Percentiles rank a stretch among this genome's conserved stretches.
These are phyloP conservation scores for Cryphonectria nitschkei DNA, from an alignment of 2,329 filamentous ascomycete species.

Conservation along the genomic window DNA sequence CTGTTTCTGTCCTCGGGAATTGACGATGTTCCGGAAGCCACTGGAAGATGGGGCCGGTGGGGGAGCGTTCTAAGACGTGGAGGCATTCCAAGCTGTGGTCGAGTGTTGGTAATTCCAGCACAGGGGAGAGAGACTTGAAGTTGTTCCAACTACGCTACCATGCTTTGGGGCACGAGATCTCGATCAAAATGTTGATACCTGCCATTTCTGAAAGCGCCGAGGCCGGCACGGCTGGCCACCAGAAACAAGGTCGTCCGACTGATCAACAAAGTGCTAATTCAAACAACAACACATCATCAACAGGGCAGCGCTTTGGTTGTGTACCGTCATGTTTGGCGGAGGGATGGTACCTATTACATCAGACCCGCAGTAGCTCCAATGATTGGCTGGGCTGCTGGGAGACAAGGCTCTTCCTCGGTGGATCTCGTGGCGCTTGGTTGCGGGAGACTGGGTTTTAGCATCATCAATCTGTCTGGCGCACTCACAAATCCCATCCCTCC, in stretches of 20 bases:
- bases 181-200: slow-evolving; percentile 22
- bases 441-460: slow-evolving; percentile 9
- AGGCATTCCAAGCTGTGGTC: not conserved
- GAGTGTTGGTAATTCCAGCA: not conserved
- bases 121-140: not conserved
- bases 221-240: not conserved
- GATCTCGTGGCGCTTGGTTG: slow-evolving; percentile 11
- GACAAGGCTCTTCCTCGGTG: slow-evolving; percentile 21
- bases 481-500: slow-evolving; percentile 5
- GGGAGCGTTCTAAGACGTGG: not conserved
- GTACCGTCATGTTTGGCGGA: not conserved
- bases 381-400: slow-evolving; percentile 12
- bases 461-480: slow-evolving; percentile 4
- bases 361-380: slow-evolving; percentile 18
- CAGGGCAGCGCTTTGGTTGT: not conserved
- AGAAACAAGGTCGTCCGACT: slow-evolving; percentile 8
- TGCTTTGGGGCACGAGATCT: slow-evolving; percentile 17
- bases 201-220: slow-evolving; percentile 9
- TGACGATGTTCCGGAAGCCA: not conserved
- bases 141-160: not conserved
- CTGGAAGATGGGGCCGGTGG: not conserved
- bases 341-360: slow-evolving; percentile 24
- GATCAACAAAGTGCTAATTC: slow-evolving; percentile 13
- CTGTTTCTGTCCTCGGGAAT: slow-evolving; percentile 12
- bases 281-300: not conserved